Base-by-base conservation (phyloP, 2,329 filamentous ascomycete species). In the Zarea fungicola region DNA sequence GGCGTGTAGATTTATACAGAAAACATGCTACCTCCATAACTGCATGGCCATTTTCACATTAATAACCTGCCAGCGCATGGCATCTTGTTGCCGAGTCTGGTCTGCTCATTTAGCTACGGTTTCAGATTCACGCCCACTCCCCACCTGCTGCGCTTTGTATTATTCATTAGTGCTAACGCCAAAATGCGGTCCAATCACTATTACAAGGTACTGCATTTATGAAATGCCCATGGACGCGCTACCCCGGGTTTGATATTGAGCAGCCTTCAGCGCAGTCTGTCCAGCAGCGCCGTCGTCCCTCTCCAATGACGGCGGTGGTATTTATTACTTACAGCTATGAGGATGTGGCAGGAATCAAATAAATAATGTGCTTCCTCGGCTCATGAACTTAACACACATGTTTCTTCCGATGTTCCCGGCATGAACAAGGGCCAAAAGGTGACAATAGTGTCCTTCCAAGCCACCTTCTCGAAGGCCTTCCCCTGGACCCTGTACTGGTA, bases 381-480 rank as follows among this genome's bases (percentile, higher is more conserved):
- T 36, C 34, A 19, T 36, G n/a, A 4, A 6, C 21, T 26, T 29
- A 45, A 11, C 16, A 11, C 28, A 10, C 13, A n/a, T 11, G 21
- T 34, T 9, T 18, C 41, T 18, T 13, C 9, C 16, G 34, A 42
- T 34, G 35, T 32, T 40, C 44, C 35, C n/a, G 11, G n/a, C 35
- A 26, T 7, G 44, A 9, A 32, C 44, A 40, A 25, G 19, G 44
- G 18, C 26, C 44, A 14, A 8, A 14, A 32, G 19, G 18, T 39
- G 35, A 35, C 26, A 32, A 7, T 11, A 32, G 35, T 26, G 35
- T 39, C 39, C 47, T 49, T 49, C 47, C 18, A 49, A 22, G 21
- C n/a, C 25, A 21, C 22, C 39, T 48, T 49, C 47, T 43, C 31
- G 47, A 49, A 49, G 47, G 18, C 13, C 21, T 48, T 22, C 32